Evolutionary conservation across 176 grass and related monocot genomes (phyloP).

Genomic region (Hyparrhenia diplandra): DNA sequence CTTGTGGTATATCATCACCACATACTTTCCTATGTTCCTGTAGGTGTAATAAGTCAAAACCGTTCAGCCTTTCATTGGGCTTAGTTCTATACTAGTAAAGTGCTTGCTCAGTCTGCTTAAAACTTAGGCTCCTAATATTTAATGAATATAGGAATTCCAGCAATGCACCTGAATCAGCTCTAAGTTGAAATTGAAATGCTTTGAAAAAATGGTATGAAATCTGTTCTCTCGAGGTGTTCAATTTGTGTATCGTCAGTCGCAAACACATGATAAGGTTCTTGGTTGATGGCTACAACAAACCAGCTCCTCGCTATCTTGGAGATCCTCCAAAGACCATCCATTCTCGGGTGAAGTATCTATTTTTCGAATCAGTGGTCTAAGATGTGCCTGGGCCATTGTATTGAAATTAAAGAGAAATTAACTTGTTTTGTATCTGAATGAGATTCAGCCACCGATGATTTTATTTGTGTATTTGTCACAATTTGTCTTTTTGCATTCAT

Average conservation of each 20-base stretch:
- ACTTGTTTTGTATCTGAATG: not conserved
- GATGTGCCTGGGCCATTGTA: not conserved
- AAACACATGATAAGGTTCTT: constrained; percentile 91
- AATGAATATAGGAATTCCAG: not conserved
- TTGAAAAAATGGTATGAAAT: not conserved
- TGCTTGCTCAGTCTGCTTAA: not conserved
- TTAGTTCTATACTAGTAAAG: no score
- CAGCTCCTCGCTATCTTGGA: constrained; percentile 87
- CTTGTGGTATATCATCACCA: no score
- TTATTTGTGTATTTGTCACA: not conserved
- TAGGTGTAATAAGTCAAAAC: not conserved
- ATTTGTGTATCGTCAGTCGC: constrained; percentile 48
- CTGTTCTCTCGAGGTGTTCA: not conserved
- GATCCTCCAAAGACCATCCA: constrained; percentile 93
- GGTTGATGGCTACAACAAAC: constrained; percentile 97
- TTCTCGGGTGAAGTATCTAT: constrained; percentile 83
- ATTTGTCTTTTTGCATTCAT: not conserved
- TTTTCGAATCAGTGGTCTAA: constrained; percentile 69
- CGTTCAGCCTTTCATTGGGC: not conserved
- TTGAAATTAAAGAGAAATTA: constrained; percentile 13
- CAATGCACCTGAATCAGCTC: not conserved
- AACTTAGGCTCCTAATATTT: not conserved
- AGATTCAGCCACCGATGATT: not conserved
- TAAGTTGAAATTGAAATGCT: not conserved
- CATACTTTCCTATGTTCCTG: no score